Evolutionary conservation across 2,329 filamentous ascomycete genomes (phyloP).

Genomic region (Fusarium sp.): DNA sequence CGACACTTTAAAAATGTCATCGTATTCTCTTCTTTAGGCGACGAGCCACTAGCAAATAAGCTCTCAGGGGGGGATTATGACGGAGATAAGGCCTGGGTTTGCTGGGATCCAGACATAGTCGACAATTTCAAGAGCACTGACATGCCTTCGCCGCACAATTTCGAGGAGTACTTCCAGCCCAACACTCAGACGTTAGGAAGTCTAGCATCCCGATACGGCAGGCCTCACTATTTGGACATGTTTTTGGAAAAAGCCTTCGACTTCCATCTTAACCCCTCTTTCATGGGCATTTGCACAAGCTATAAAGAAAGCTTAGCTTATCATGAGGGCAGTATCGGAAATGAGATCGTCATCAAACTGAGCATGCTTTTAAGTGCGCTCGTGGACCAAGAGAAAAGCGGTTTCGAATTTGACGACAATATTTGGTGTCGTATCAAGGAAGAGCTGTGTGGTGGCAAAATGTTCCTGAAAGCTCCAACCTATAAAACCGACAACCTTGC

Average conservation of each 20-base stretch:
- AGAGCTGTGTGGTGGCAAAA: too few species aligned
- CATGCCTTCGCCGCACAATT: neutral
- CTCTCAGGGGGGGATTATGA: neutral
- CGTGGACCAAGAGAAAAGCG: too few species aligned
- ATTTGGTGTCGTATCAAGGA: too few species aligned
- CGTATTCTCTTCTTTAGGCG: constrained; percentile 74
- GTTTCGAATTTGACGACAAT: too few species aligned
- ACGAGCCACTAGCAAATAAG: constrained; percentile 65
- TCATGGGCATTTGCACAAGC: too few species aligned
- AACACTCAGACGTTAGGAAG: neutral
- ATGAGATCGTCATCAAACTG: too few species aligned
- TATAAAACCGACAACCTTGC: too few species aligned
- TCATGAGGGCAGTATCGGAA: too few species aligned
- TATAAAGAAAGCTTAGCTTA: too few species aligned
- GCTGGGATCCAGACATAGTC: neutral
- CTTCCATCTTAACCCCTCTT: neutral
- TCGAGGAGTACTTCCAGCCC: too few species aligned
- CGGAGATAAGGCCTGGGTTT: neutral
- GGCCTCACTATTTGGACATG: neutral
- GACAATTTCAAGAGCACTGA: neutral
- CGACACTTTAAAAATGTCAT: constrained; percentile 79
- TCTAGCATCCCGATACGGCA: neutral
- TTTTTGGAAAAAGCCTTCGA: neutral
- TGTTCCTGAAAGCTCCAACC: too few species aligned
- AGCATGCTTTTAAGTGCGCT: too few species aligned